Evolutionary conservation across 2,329 filamentous ascomycete species (phyloP).

Genomic region (Aureobasidium lini): DNA sequence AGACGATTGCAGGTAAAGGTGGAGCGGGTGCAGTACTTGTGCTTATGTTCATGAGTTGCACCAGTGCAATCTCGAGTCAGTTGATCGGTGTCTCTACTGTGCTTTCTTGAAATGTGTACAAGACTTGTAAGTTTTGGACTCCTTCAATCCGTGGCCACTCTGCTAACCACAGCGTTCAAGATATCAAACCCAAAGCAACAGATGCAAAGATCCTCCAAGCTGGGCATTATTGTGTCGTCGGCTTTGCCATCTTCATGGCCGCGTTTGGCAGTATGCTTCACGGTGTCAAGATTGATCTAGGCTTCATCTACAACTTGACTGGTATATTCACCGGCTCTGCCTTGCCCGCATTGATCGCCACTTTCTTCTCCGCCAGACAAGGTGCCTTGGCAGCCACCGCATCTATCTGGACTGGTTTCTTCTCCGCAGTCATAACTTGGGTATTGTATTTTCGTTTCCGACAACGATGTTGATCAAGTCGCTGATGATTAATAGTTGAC

Average conservation of each 20-base stretch:
- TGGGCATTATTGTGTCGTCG: background rate
- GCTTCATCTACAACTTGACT: background rate
- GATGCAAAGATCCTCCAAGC: background rate
- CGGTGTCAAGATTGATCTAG: background rate
- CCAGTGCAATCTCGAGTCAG: conserved; percentile 22
- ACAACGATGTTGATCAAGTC: too few relatives aligned
- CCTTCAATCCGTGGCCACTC: background rate
- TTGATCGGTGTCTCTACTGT: conserved; percentile 32
- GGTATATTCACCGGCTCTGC: background rate
- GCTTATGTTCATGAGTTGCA: conserved; percentile 43
- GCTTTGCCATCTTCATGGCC: background rate
- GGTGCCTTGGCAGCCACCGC: background rate
- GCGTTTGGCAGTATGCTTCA: background rate
- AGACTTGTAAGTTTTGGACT: conserved; percentile 29
- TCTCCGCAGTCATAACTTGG: background rate
- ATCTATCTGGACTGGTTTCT: background rate
- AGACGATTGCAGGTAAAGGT: conserved; percentile 31
- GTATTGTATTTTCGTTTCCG: background rate
- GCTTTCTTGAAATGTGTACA: conserved; percentile 35
- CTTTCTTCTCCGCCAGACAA: background rate
- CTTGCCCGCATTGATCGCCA: background rate
- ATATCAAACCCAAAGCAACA: background rate
- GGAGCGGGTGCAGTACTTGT: conserved; percentile 32
- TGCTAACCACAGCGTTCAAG: background rate
- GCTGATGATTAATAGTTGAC: background rate